Conservation (phyloP, 108 stramenopile species). For the Chaetoceros muelleri region DNA sequence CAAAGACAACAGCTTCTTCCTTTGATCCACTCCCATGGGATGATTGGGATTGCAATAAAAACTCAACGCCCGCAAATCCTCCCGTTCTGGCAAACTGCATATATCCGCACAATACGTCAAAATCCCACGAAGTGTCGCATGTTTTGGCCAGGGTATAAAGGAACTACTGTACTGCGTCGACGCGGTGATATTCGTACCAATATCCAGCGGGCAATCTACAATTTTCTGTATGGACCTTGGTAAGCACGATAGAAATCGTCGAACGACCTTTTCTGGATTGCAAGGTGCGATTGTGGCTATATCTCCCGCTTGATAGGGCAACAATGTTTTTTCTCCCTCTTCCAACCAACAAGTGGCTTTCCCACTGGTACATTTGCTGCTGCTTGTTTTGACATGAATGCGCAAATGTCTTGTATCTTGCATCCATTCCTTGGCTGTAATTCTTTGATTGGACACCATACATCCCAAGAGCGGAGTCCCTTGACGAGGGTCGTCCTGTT, state of each 20-base stretch:
- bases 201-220: conserved; percentile 37
- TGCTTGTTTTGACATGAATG: conserved; percentile 15
- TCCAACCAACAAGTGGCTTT: no score
- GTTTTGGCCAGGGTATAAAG: conserved; percentile 36
- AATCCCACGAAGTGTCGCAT: conserved; percentile 59
- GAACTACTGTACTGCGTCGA: conserved; percentile 3
- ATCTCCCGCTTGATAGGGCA: conserved; percentile 73
- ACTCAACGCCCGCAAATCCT: conserved; percentile 64
- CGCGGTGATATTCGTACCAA: conserved; percentile 8
- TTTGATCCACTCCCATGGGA: conserved; percentile 35
- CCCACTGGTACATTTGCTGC: neutral
- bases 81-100: conserved; percentile 61
- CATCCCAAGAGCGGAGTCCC: conserved; percentile 26
- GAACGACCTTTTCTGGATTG: conserved; percentile 43
- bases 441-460: conserved; percentile 47
- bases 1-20: conserved; percentile 46
- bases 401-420: conserved; percentile 70
- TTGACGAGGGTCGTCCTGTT: neutral
- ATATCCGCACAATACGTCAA: conserved; percentile 74
- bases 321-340: neutral
- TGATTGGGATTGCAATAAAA: conserved; percentile 37
- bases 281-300: conserved; percentile 57
- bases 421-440: conserved; percentile 58
- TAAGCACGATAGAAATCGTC: conserved; percentile 45
- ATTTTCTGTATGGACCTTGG: conserved; percentile 32